Evolutionary conservation across 2,329 filamentous ascomycete species (phyloP), one percentile per base, ranked within the genome.

Genomic region (Akanthomyces dipterigenus): DNA sequence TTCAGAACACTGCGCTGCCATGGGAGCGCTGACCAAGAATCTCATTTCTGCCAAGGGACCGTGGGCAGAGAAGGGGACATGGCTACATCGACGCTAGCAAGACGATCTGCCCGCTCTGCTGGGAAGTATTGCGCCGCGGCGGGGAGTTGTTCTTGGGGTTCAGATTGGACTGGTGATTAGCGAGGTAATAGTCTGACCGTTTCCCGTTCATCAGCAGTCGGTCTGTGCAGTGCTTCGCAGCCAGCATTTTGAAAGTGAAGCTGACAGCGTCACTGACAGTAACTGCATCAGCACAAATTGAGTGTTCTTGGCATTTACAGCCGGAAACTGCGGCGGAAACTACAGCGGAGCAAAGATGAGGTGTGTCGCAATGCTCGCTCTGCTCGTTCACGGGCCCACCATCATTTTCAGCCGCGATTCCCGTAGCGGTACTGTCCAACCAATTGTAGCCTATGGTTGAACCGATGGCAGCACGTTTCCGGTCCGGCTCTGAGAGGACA

Each of bases 11-110:
- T 8, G n/a, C 24, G 48, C 26, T 28, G 20, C 20, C 9, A 45
- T 51, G 51, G 48, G 56, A 24, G 18, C 12, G 9, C 11, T 26
- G 46, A 20, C 38, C 38, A 60, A 57, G 38, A 38, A 36, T 40
- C 7, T 28, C 14, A 31, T 5, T 7, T 14, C 20, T 50, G 46
- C 46, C 56, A 24, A 34, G 56, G 12, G 7, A 26, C 3, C 24
- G 26, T 12, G 22, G 38, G 22, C 34, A 16, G 31, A 28, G 24
- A 51, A 8, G 43, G 56, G 24, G 16, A 31, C 26, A 60, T 60
- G 38, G 38, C 20, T 36, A 48, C 38, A 60, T 60, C 56, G 56
- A 60, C 56, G 48, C 56, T 60, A 60, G 48, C 56, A 18, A 24
- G 26, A 9, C 48, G 56, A 60, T 60, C 56, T 51, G 36, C 56